phyloP scores from a whole-genome alignment of 106 monocot species.

The Allium cepa region DNA sequence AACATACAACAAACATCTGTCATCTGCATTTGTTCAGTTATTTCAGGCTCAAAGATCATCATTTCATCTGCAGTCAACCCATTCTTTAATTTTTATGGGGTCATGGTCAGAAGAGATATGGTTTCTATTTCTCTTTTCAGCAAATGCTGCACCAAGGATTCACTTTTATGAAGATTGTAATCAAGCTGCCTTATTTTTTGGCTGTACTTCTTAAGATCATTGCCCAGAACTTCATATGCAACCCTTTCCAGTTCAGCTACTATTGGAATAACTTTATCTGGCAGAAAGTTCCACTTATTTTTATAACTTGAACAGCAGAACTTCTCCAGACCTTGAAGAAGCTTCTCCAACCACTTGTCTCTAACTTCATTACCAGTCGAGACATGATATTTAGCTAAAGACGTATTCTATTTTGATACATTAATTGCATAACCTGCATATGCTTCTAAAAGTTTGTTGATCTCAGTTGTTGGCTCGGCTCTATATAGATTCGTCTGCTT shows the following conservation, averaged over 20 bases:
- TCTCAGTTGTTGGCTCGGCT: slow-evolving; percentile 22
- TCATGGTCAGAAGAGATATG: too few relatives aligned
- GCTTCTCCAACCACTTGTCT: slow-evolving; percentile 79
- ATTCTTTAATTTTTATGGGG: too few relatives aligned
- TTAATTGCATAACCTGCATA: slow-evolving; percentile 36
- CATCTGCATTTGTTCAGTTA: too few relatives aligned
- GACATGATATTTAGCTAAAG: slow-evolving; percentile 42
- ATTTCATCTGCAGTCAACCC: too few relatives aligned
- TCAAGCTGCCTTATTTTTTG: slow-evolving; percentile 79
- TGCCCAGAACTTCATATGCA: slow-evolving; percentile 46
- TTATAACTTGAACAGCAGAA: slow-evolving; percentile 20
- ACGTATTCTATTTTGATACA: slow-evolving; percentile 31
- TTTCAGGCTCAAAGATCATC: too few relatives aligned
- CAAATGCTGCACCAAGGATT: too few relatives aligned
- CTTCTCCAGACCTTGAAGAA: slow-evolving; percentile 47
- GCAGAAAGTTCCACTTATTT: slow-evolving; percentile 22
- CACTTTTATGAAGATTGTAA: slow-evolving; percentile 67
- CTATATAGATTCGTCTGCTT: slow-evolving; percentile 34
- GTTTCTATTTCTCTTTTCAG: too few relatives aligned
- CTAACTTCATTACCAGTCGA: slow-evolving; percentile 51
- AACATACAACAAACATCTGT: too few relatives aligned
- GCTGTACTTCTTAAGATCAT: slow-evolving; percentile 74
- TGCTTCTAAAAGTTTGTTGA: slow-evolving; percentile 30
- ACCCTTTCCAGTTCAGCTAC: slow-evolving; percentile 53
- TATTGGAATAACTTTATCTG: slow-evolving; percentile 43